Conservation (phyloP, 306 rosid species). For the Arachis hypogaea region DNA sequence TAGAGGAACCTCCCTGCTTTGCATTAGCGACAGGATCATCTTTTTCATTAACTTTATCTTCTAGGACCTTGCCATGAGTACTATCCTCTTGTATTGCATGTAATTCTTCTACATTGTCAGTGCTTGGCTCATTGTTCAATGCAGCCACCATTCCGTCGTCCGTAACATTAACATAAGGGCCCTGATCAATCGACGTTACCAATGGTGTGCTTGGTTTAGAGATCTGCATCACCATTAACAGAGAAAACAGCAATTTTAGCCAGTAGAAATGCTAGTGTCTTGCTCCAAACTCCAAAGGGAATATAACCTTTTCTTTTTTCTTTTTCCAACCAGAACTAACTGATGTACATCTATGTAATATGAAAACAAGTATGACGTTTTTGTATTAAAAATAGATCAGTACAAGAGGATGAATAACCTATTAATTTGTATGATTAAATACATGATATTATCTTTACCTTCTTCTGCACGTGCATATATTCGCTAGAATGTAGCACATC, state of each 20-base stretch:
- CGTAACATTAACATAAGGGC: slow-evolving; percentile 73
- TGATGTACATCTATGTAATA: slow-evolving; percentile 18
- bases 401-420: slow-evolving; percentile 27
- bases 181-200: slow-evolving; percentile 71
- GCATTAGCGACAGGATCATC: slow-evolving; percentile 41
- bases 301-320: not conserved
- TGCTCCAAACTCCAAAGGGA: slow-evolving; percentile 9
- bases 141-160: slow-evolving; percentile 92
- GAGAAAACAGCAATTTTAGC: slow-evolving; percentile 40
- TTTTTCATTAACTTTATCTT: slow-evolving; percentile 27
- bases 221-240: slow-evolving; percentile 49
- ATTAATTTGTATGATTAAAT: slow-evolving; percentile 3
- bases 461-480: slow-evolving; percentile 67
- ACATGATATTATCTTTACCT: slow-evolving; percentile 51
- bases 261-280: slow-evolving; percentile 19
- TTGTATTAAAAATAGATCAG: not conserved
- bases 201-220: slow-evolving; percentile 44
- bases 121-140: slow-evolving; percentile 50
- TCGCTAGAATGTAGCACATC: slow-evolving; percentile 61
- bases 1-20: slow-evolving; percentile 33
- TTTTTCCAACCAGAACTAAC: not conserved
- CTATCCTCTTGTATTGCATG: slow-evolving; percentile 32
- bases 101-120: slow-evolving; percentile 46
- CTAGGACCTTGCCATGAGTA: slow-evolving; percentile 36
- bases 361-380: not conserved